Evolutionary conservation across 2,329 filamentous ascomycete species (phyloP).

Genomic region (Blumeria graminis): DNA sequence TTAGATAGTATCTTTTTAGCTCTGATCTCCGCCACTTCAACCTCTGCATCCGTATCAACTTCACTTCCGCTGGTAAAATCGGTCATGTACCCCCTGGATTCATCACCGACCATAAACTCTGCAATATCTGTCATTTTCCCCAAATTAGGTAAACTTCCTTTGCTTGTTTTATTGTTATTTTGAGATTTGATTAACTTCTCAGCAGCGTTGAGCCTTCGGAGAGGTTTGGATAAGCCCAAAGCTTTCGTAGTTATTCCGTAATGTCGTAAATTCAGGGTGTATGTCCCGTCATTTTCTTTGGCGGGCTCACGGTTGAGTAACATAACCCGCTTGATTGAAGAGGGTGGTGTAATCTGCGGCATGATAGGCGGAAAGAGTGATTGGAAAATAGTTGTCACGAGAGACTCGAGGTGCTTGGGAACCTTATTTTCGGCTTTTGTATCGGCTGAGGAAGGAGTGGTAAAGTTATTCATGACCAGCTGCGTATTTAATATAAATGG

Average conservation of each 20-base stretch:
- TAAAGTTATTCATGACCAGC: conserved; percentile 98
- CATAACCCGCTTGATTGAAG: conserved; percentile 78
- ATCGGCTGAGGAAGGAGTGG: conserved; percentile 28
- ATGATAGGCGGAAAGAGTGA: conserved; percentile 91
- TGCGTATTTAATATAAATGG: conserved; percentile 12
- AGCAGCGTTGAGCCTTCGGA: conserved; percentile 64
- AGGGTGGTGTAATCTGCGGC: conserved; percentile 67
- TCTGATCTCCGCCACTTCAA: conserved; percentile 52
- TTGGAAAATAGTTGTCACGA: conserved; percentile 86
- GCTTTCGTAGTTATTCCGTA: conserved; percentile 85
- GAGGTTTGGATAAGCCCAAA: conserved; percentile 60
- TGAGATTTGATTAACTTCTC: conserved; percentile 39
- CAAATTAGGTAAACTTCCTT: conserved; percentile 62
- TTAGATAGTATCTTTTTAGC: conserved; percentile 33
- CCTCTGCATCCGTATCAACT: conserved; percentile 80
- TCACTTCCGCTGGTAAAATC: conserved; percentile 74
- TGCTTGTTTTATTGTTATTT: conserved; percentile 32
- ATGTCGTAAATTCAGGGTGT: conserved; percentile 71
- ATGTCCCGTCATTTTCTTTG: conserved; percentile 33
- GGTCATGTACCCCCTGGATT: conserved; percentile 61
- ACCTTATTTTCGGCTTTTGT: conserved; percentile 39
- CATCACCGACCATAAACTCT: conserved; percentile 71
- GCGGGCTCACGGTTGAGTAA: conserved; percentile 60
- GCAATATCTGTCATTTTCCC: conserved; percentile 80
- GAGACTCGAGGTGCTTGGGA: conserved; percentile 81